phyloP scores from a whole-genome alignment of 2,329 filamentous ascomycete genomes.

The Fusarium equiseti region DNA sequence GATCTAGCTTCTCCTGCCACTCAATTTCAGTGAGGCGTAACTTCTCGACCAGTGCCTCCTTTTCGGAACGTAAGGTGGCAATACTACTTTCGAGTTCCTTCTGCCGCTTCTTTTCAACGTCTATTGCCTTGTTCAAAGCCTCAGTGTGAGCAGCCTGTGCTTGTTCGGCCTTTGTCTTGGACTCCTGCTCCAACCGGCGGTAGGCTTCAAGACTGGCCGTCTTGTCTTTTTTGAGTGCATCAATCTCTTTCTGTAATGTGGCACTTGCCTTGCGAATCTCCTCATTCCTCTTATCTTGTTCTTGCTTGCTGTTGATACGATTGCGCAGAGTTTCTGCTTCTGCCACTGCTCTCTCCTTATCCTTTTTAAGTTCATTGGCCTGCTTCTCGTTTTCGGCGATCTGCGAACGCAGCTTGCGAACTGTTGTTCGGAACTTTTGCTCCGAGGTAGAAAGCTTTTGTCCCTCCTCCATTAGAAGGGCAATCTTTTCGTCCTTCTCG shows the following conservation, averaged over 20 bases:
- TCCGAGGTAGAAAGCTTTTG: slow-evolving; percentile 88
- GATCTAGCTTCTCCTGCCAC: slow-evolving; percentile 77
- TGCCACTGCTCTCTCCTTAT: slow-evolving; percentile 68
- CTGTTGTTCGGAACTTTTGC: slow-evolving; percentile 82
- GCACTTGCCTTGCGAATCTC: slow-evolving; percentile 67
- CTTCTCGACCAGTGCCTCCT: slow-evolving; percentile 78
- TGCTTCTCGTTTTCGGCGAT: slow-evolving; percentile 75
- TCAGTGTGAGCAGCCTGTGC: slow-evolving; percentile 74
- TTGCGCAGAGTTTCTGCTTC: slow-evolving; percentile 63
- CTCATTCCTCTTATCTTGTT: slow-evolving; percentile 66
- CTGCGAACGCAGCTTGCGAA: slow-evolving; percentile 82
- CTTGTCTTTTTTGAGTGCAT: slow-evolving; percentile 62
- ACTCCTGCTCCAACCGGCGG: slow-evolving; percentile 74
- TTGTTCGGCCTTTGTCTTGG: slow-evolving; percentile 75
- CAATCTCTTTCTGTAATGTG: slow-evolving; percentile 56
- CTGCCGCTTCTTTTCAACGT: slow-evolving; percentile 71
- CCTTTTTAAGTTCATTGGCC: slow-evolving; percentile 68
- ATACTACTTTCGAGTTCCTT: slow-evolving; percentile 69
- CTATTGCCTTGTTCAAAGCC: slow-evolving; percentile 74
- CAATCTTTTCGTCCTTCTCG: slow-evolving; percentile 92
- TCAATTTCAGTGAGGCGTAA: slow-evolving; percentile 76
- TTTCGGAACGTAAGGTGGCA: slow-evolving; percentile 80
- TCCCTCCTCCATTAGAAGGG: slow-evolving; percentile 90
- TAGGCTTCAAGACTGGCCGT: slow-evolving; percentile 73
- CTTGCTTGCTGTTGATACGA: slow-evolving; percentile 63